Conservation (phyloP, 1,284 basidiomycete species). For the Leccinum fallax region DNA sequence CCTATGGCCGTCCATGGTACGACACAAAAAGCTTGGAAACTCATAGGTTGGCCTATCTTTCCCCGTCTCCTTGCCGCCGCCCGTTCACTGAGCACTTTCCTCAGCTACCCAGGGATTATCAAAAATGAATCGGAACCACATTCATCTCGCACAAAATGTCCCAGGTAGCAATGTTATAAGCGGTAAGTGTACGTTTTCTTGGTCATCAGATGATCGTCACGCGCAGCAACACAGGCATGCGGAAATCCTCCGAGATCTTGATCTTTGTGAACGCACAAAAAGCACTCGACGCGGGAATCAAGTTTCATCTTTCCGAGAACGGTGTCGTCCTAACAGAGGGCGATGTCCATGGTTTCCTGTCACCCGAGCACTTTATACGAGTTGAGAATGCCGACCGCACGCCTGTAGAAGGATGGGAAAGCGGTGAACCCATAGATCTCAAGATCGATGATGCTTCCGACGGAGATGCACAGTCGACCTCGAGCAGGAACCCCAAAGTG, state of each 20-base stretch:
- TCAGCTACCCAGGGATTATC: conserved; percentile 72
- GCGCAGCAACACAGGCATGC: conserved; percentile 65
- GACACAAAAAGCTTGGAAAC: conserved; percentile 63
- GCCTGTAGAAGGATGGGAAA: conserved; percentile 40
- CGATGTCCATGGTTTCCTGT: conserved; percentile 55
- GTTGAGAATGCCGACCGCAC: conserved; percentile 49
- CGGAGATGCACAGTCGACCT: neutral
- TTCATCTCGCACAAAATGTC: conserved; percentile 83
- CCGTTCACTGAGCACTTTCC: neutral
- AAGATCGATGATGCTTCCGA: neutral
- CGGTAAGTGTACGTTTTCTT: conserved; percentile 48
- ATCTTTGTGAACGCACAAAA: conserved; percentile 76
- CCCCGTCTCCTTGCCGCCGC: neutral
- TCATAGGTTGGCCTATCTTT: conserved; percentile 49
- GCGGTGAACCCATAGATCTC: conserved; percentile 1
- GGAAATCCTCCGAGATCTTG: conserved; percentile 68
- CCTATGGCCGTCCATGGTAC: conserved; percentile 84
- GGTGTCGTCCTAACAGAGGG: conserved; percentile 86
- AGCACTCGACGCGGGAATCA: conserved; percentile 71
- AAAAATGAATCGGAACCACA: conserved; percentile 86
- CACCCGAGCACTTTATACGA: conserved; percentile 60
- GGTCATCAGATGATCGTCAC: neutral
- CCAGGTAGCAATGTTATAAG: conserved; percentile 67
- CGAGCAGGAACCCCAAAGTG: neutral
- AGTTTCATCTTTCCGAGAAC: conserved; percentile 77